Percentiles rank a stretch among this genome's conserved stretches.
phyloP scores from a whole-genome alignment of 2,329 filamentous ascomycete species.

The Microdochium trichocladiopsis region DNA sequence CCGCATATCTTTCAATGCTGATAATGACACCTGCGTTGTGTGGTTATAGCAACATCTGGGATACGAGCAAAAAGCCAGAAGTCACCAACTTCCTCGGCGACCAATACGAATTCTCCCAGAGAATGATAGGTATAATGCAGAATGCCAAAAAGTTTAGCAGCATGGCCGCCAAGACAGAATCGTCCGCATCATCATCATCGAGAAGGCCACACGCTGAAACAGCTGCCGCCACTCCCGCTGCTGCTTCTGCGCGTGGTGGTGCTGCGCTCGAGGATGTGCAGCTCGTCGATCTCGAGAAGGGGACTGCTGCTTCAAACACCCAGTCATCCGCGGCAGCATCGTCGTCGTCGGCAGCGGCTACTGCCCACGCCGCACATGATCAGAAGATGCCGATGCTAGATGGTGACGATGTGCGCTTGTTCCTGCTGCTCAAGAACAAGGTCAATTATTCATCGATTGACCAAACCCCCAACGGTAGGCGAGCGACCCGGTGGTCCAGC shows the following conservation, averaged over 20 bases:
- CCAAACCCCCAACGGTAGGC: slow-evolving; percentile 55
- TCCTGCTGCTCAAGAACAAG: slow-evolving; percentile 57
- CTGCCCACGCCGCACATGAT: no score
- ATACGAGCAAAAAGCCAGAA: slow-evolving; percentile 51
- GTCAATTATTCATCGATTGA: slow-evolving; percentile 72
- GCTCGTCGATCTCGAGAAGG: not conserved
- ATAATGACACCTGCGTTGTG: slow-evolving; percentile 5
- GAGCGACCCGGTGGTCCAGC: no score
- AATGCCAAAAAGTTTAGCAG: slow-evolving; percentile 20
- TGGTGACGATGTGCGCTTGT: slow-evolving; percentile 25
- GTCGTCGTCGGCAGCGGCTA: no score
- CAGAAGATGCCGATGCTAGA: slow-evolving; percentile 1
- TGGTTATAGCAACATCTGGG: slow-evolving; percentile 57
- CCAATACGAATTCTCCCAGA: slow-evolving; percentile 61
- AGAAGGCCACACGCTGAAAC: not conserved
- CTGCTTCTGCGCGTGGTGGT: no score
- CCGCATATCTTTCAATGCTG: slow-evolving; percentile 2
- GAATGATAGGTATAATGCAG: slow-evolving; percentile 56
- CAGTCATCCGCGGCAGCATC: no score
- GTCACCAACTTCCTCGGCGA: slow-evolving; percentile 47
- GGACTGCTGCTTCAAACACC: not conserved
- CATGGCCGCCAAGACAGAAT: slow-evolving; percentile 5
- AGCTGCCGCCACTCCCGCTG: no score
- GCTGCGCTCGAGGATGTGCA: no score
- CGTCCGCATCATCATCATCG: no score